Evolutionary conservation across 2,329 filamentous ascomycete species (phyloP).

Genomic region (Ploettnerulaceae sp.): DNA sequence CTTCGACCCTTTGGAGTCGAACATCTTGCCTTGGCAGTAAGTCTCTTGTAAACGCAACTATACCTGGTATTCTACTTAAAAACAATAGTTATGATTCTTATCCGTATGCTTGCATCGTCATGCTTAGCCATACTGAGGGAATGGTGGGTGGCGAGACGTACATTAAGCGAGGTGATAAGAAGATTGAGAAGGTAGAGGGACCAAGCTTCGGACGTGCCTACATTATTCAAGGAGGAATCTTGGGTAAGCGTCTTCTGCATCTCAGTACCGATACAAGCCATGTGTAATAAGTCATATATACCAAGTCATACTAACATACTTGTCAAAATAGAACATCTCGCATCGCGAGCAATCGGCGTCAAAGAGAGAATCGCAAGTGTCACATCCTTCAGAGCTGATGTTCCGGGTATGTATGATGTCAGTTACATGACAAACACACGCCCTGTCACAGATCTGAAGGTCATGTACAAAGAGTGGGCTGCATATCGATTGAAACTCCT

Average conservation of each 20-base stretch:
- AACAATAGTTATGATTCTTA: constrained; percentile 7
- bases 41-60: too few relatives aligned
- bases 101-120: constrained; percentile 4
- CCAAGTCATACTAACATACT: too few relatives aligned
- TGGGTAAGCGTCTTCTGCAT: neutral
- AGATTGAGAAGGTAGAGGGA: constrained; percentile 3
- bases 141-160: constrained; percentile 3
- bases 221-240: neutral
- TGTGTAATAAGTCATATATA: too few relatives aligned
- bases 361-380: constrained; percentile 2
- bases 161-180: constrained; percentile 2
- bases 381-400: neutral
- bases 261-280: neutral
- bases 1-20: neutral
- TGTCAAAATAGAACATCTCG: neutral
- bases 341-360: neutral
- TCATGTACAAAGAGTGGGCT: constrained; percentile 3
- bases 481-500: neutral
- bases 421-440: neutral
- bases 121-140: constrained; percentile 1
- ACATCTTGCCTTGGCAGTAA: constrained; percentile 2
- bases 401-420: neutral
- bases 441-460: neutral
- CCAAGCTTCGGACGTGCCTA: neutral
- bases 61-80: too few relatives aligned